Percentiles rank a stretch among this genome's conserved stretches.
Evolutionary conservation across 352 stramenopile genomes (phyloP).

Genomic region (Phytophthora pseudosyringae): DNA sequence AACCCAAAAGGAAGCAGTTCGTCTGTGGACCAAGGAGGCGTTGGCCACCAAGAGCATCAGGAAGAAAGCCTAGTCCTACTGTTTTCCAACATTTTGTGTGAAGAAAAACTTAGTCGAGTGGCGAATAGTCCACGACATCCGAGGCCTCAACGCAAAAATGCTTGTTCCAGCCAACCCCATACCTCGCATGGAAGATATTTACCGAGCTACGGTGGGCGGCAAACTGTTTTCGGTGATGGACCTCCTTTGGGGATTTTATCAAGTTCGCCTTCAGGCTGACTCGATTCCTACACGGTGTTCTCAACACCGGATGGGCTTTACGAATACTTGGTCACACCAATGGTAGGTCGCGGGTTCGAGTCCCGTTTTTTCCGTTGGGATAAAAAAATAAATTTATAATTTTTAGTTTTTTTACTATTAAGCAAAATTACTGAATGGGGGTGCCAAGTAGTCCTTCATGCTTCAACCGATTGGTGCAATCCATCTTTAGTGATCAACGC

Average conservation of each 20-base stretch:
- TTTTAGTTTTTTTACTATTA: no score
- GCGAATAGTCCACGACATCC: not conserved
- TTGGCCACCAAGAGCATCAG: not conserved
- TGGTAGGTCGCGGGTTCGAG: no score
- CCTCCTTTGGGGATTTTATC: not conserved
- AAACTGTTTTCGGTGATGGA: not conserved
- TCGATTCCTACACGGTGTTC: not conserved
- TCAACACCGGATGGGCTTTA: not conserved
- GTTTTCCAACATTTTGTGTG: not conserved
- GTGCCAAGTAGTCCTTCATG: not conserved
- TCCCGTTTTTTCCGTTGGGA: no score
- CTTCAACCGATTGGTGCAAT: not conserved
- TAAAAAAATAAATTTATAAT: no score
- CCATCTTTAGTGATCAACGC: not conserved
- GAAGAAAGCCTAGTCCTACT: not conserved
- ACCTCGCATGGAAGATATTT: not conserved
- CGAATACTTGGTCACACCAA: not conserved
- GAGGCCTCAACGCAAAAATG: not conserved
- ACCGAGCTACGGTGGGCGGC: not conserved
- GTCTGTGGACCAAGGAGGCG: not conserved
- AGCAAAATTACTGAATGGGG: no score
- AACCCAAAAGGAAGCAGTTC: not conserved
- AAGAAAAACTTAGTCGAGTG: not conserved
- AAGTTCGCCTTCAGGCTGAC: not conserved
- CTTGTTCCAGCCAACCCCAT: not conserved